phyloP scores from a whole-genome alignment of 768 basidiomycete genomes.

The Collybiopsis luxurians region DNA sequence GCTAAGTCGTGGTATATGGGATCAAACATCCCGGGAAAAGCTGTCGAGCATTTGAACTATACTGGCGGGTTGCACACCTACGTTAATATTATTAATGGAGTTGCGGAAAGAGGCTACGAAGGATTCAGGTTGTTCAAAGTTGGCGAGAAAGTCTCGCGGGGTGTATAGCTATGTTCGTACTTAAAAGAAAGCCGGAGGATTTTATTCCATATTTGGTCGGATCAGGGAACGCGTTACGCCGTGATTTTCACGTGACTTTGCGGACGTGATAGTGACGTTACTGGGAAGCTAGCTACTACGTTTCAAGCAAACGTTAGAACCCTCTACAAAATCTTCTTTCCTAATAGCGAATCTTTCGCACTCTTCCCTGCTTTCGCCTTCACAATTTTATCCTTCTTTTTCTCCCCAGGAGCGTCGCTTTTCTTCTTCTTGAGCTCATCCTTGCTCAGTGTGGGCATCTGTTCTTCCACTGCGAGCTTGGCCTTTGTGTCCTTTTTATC shows the following conservation, averaged over 20 bases:
- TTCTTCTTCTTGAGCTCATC: constrained; percentile 57
- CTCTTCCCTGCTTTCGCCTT: constrained; percentile 42
- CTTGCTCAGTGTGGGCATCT: constrained; percentile 25
- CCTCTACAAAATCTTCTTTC: constrained; percentile 38
- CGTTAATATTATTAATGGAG: constrained; percentile 2
- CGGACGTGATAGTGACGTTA: too few species aligned
- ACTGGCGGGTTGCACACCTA: constrained; percentile 13
- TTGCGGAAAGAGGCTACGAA: constrained; percentile 14
- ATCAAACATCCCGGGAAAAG: constrained; percentile 14
- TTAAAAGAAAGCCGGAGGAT: too few species aligned
- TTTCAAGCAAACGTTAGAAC: too few species aligned
- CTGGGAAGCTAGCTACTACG: too few species aligned
- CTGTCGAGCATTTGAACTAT: constrained; percentile 13
- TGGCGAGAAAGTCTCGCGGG: too few species aligned
- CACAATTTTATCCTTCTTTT: constrained; percentile 52
- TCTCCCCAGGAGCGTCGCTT: constrained; percentile 39
- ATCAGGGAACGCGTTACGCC: too few species aligned
- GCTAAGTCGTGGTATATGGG: constrained; percentile 15
- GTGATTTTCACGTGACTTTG: too few species aligned
- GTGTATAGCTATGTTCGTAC: too few species aligned
- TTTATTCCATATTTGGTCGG: too few species aligned
- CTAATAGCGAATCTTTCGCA: constrained; percentile 53
- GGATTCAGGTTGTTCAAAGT: constrained; percentile 7
- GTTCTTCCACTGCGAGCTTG: not conserved
- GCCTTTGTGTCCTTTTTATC: constrained; percentile 9